Conservation (phyloP, 352 stramenopile species). For the Pseudoperonospora humuli region DNA sequence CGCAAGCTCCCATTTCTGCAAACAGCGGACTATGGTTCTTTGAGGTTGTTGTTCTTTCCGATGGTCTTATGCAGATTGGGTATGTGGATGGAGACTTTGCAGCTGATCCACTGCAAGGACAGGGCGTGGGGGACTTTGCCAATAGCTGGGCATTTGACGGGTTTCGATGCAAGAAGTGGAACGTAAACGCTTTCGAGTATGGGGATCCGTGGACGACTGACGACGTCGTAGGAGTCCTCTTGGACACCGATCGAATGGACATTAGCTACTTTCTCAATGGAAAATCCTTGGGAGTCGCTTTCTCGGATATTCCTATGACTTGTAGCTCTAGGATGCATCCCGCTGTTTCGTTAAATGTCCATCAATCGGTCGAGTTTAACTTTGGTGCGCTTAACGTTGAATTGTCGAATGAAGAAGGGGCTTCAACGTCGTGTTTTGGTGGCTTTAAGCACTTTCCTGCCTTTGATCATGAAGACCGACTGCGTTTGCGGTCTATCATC, state of each 20-base stretch:
- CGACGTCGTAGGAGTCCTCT: constrained; percentile 81
- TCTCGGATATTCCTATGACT: constrained; percentile 42
- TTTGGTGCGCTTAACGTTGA: constrained; percentile 31
- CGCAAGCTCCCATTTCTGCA: constrained; percentile 35
- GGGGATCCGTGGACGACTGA: constrained; percentile 68
- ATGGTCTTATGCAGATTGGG: constrained; percentile 91
- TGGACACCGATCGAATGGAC: constrained; percentile 78
- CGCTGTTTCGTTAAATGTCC: constrained; percentile 80
- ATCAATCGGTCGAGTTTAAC: constrained; percentile 74
- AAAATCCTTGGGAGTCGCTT: constrained; percentile 81
- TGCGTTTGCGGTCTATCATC: constrained; percentile 35
- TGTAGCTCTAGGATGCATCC: constrained; percentile 54
- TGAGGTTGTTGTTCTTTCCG: constrained; percentile 83
- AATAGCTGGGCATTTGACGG: constrained; percentile 90
- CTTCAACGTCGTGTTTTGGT: background rate
- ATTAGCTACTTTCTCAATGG: constrained; percentile 91
- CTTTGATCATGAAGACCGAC: constrained; percentile 36
- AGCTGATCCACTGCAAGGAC: constrained; percentile 72
- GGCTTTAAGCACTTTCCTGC: constrained; percentile 32
- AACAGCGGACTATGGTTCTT: constrained; percentile 84
- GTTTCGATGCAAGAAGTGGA: constrained; percentile 86
- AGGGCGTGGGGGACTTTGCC: constrained; percentile 87
- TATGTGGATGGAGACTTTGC: constrained; percentile 85
- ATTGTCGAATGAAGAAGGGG: background rate
- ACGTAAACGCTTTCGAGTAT: constrained; percentile 75